Percentiles rank a stretch among this genome's conserved stretches.
Conservation (phyloP, 345 rosid genomes). For the Camelina laxa region DNA sequence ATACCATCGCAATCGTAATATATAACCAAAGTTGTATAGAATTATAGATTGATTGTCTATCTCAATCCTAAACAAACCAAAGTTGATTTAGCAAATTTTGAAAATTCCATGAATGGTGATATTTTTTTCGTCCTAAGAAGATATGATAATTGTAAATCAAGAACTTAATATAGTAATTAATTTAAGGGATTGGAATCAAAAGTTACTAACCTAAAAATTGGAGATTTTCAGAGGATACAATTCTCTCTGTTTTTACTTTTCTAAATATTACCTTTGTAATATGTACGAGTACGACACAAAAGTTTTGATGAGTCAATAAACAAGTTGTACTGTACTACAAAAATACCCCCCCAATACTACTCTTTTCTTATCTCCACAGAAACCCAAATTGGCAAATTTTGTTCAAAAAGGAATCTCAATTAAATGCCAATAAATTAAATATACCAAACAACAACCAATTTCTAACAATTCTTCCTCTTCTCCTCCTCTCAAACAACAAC, state of each 20-base stretch:
- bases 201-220: neutral
- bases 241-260: neutral
- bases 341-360: neutral
- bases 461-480: neutral
- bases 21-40: no score
- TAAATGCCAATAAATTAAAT: slow-evolving; percentile 11
- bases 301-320: slow-evolving; percentile 16
- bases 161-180: slow-evolving; percentile 31
- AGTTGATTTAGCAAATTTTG: neutral
- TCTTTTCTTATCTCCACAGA: slow-evolving; percentile 32
- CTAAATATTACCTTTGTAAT: slow-evolving; percentile 15
- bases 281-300: slow-evolving; percentile 35
- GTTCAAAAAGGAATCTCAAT: neutral
- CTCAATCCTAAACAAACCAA: neutral
- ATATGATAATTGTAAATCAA: neutral
- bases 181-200: neutral
- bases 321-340: slow-evolving; percentile 27
- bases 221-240: neutral
- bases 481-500: slow-evolving; percentile 20
- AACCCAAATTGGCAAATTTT: neutral
- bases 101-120: slow-evolving; percentile 10
- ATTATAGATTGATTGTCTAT: no score
- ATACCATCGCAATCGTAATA: no score
- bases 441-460: slow-evolving; percentile 1
- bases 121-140: neutral